Evolutionary conservation across 495 filamentous ascomycete genomes (phyloP).

Genomic region (Tuber calosporum): DNA sequence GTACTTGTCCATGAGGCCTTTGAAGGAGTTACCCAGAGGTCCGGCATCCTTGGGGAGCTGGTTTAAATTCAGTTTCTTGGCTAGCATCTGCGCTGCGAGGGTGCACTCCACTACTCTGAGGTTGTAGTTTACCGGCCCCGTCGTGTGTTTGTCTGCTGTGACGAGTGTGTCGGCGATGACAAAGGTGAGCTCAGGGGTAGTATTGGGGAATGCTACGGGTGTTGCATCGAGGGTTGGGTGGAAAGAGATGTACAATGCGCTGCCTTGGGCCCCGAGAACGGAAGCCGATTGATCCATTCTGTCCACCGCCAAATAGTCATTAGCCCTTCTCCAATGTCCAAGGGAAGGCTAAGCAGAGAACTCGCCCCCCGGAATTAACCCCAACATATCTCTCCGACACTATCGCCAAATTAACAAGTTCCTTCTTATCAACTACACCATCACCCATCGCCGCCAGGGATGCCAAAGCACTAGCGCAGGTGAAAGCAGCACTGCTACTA

Average conservation of each 20-base stretch:
- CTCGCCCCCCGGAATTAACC: constrained; percentile 89
- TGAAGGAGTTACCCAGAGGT: constrained; percentile 74
- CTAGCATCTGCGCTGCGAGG: constrained; percentile 71
- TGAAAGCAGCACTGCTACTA: constrained; percentile 89
- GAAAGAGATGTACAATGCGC: constrained; percentile 85
- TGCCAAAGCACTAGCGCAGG: constrained; percentile 81
- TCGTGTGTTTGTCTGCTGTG: constrained; percentile 86
- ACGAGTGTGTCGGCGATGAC: constrained; percentile 93
- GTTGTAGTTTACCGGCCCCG: constrained; percentile 89
- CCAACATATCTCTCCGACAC: constrained; percentile 91
- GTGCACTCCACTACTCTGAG: constrained; percentile 92
- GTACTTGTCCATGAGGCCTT: constrained; percentile 76
- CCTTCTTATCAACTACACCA: constrained; percentile 71
- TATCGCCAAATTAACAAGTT: constrained; percentile 81
- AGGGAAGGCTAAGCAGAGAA: constrained; percentile 12
- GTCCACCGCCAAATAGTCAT: neutral
- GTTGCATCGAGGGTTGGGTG: constrained; percentile 66
- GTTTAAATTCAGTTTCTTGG: constrained; percentile 54
- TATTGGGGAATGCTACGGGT: constrained; percentile 76
- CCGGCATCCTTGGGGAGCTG: constrained; percentile 68
- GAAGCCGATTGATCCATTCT: constrained; percentile 98
- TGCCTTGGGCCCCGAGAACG: constrained; percentile 78
- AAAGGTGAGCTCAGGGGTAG: constrained; percentile 76
- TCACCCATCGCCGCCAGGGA: constrained; percentile 82
- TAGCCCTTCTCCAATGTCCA: neutral